Conservation (phyloP, 257 asterid genomes). For the Parsonsia alboflavescens region DNA sequence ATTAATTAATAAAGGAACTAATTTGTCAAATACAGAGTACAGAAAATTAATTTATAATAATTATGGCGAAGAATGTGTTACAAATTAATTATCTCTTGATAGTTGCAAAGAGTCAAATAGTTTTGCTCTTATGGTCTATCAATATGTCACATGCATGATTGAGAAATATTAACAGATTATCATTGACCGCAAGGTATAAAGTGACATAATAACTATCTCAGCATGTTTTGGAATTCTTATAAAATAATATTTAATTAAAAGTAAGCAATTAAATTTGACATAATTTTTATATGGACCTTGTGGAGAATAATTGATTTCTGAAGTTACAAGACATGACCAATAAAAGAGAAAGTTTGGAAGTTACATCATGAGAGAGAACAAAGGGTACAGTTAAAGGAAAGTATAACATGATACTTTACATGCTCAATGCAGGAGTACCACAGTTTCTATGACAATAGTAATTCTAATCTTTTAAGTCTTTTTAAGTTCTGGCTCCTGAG, state of each 20-base stretch:
- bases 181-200: background rate
- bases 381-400: too few species aligned
- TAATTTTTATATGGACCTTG: background rate
- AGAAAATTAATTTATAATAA: background rate
- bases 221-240: background rate
- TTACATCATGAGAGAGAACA: background rate
- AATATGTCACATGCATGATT: background rate
- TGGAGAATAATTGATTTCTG: background rate
- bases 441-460: background rate
- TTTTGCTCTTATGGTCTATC: background rate
- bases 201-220: background rate
- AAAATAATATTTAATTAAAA: background rate
- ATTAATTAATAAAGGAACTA: constrained; percentile 6
- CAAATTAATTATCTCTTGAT: background rate
- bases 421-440: background rate
- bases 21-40: too few species aligned
- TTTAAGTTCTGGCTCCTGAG: background rate
- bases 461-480: background rate
- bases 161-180: background rate
- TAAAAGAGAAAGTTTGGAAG: background rate
- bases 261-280: background rate
- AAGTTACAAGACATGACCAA: background rate
- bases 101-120: background rate
- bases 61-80: background rate
- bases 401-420: too few species aligned